Conservation (phyloP, 495 filamentous ascomycete species). For the Beverwykella pulmonaria region DNA sequence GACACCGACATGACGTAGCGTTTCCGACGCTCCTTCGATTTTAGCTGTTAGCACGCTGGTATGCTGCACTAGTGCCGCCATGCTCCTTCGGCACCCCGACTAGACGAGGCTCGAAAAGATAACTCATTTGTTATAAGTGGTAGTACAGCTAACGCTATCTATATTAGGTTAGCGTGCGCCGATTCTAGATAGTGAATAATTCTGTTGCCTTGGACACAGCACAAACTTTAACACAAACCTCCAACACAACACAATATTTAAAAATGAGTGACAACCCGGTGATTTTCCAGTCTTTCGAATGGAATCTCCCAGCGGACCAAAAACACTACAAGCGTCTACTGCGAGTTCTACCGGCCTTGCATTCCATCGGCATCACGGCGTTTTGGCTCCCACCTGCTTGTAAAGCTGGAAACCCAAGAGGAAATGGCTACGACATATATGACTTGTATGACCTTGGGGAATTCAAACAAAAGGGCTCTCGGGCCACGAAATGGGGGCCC, state of each 20-base stretch:
- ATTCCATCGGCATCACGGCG: slow-evolving; percentile 63
- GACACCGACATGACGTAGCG: too few relatives aligned
- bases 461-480: slow-evolving; percentile 67
- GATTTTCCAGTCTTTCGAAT: slow-evolving; percentile 73
- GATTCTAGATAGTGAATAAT: too few relatives aligned
- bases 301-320: slow-evolving; percentile 66
- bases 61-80: too few relatives aligned
- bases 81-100: too few relatives aligned
- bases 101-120: too few relatives aligned
- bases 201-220: too few relatives aligned
- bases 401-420: slow-evolving; percentile 62
- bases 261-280: slow-evolving; percentile 53
- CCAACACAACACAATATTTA: not conserved
- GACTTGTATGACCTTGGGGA: slow-evolving; percentile 75
- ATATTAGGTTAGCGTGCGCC: too few relatives aligned
- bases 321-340: slow-evolving; percentile 65
- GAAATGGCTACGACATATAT: slow-evolving; percentile 75
- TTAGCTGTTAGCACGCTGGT: too few relatives aligned
- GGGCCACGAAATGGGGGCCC: slow-evolving; percentile 68
- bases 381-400: slow-evolving; percentile 74
- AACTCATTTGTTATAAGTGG: too few relatives aligned
- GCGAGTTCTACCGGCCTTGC: slow-evolving; percentile 55
- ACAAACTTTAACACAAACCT: too few relatives aligned
- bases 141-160: too few relatives aligned
- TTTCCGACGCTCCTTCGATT: too few relatives aligned